Conservation (phyloP, 2,329 filamentous ascomycete species). For the Thyridium curvatum region DNA sequence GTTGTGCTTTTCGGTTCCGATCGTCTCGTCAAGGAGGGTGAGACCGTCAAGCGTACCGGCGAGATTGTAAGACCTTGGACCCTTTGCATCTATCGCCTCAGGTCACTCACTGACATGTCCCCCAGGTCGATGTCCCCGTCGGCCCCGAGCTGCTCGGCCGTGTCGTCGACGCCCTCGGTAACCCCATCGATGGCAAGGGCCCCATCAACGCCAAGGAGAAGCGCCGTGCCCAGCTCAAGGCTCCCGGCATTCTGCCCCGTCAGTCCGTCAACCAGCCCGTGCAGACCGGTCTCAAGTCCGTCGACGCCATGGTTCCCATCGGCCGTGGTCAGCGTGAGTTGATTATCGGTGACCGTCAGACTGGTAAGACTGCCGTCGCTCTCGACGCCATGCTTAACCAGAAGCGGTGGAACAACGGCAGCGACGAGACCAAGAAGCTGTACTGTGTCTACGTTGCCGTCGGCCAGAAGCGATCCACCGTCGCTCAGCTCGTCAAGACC, state of each 20-base stretch:
- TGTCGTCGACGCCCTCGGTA: constrained; percentile 97
- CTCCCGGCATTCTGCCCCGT: constrained; percentile 95
- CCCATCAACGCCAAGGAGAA: constrained; percentile 87
- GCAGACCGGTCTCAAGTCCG: constrained; percentile 98
- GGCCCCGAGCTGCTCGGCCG: constrained; percentile 89
- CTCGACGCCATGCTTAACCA: constrained; percentile 99
- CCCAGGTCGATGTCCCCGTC: constrained; percentile 93
- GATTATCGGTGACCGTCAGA: constrained; percentile 99
- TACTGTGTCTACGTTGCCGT: constrained; percentile 99
- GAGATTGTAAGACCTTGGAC: constrained; percentile 72
- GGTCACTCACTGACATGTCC: constrained; percentile 14
- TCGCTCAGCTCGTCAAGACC: constrained; percentile 98
- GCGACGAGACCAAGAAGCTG: constrained; percentile 95
- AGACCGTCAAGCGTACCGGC: constrained; percentile 99
- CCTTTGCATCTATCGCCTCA: background rate
- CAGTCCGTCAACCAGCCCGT: constrained; percentile 97
- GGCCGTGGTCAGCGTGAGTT: constrained; percentile 99
- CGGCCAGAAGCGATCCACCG: constrained; percentile 98
- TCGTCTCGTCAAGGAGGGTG: constrained; percentile 98
- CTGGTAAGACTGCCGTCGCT: constrained; percentile 97
- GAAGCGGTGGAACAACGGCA: constrained; percentile 88
- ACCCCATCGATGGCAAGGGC: constrained; percentile 99
- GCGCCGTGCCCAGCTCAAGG: constrained; percentile 97
- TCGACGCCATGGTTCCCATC: constrained; percentile 99
- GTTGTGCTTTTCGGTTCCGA: constrained; percentile 99